Evolutionary conservation across 495 filamentous ascomycete genomes (phyloP).

Genomic region (Neurospora tetrasperma): DNA sequence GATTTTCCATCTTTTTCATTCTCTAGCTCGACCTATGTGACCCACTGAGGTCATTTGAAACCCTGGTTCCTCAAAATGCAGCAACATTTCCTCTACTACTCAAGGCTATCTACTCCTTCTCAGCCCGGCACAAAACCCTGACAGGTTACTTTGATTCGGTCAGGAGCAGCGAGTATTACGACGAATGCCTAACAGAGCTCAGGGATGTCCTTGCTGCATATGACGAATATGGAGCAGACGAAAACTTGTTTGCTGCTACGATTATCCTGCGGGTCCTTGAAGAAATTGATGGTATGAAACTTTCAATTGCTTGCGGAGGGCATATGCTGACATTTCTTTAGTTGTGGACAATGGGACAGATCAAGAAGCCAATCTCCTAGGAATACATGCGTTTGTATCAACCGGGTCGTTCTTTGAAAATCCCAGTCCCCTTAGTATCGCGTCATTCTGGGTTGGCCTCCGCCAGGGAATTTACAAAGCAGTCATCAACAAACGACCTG

Average conservation of each 20-base stretch:
- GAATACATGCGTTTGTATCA: conserved; percentile 38
- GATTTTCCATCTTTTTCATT: background rate
- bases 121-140: conserved; percentile 44
- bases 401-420: conserved; percentile 17
- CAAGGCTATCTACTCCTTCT: conserved; percentile 49
- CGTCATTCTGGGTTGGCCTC: conserved; percentile 48
- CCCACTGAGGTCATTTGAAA: conserved; percentile 41
- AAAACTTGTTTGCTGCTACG: conserved; percentile 49
- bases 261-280: conserved; percentile 52
- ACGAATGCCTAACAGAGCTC: conserved; percentile 39
- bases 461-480: conserved; percentile 48
- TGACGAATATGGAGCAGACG: conserved; percentile 43
- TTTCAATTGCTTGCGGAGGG: conserved; percentile 3
- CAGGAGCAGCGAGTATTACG: conserved; percentile 38
- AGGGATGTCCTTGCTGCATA: conserved; percentile 38
- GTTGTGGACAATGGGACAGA: conserved; percentile 31
- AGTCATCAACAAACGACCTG: conserved; percentile 38
- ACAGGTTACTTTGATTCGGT: conserved; percentile 35
- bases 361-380: conserved; percentile 37
- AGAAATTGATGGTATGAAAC: conserved; percentile 45
- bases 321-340: conserved; percentile 3
- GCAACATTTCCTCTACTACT: conserved; percentile 40
- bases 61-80: conserved; percentile 42
- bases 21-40: conserved; percentile 49
- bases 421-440: conserved; percentile 33